Conservation (phyloP, 2,329 filamentous ascomycete species). For the Emericellopsis atlantica region DNA sequence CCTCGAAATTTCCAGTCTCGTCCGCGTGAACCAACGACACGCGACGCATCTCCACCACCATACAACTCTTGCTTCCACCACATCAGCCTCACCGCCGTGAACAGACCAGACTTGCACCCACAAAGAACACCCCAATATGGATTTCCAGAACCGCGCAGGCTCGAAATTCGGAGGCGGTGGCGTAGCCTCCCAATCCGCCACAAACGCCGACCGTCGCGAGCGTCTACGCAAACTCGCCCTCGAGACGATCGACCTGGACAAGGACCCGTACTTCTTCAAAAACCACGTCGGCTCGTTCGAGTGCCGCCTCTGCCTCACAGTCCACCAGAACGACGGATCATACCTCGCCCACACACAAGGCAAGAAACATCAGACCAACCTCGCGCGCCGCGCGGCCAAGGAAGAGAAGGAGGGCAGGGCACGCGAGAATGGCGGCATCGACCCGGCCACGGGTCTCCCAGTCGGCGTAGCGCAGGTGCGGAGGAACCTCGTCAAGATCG, state of each 20-base stretch:
- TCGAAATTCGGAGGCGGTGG: conserved; percentile 97
- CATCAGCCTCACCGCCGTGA: background rate
- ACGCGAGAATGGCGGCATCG: conserved; percentile 22
- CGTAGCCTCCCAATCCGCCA: conserved; percentile 84
- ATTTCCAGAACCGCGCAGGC: conserved; percentile 83
- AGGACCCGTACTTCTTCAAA: conserved; percentile 99
- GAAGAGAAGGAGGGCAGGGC: conserved; percentile 81
- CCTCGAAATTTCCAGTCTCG: background rate
- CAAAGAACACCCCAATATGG: conserved; percentile 30
- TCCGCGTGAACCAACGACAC: background rate
- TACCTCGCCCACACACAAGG: conserved; percentile 98
- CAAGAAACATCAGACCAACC: conserved; percentile 97
- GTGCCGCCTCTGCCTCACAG: conserved; percentile 90
- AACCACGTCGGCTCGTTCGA: conserved; percentile 98
- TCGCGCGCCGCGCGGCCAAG: conserved; percentile 87
- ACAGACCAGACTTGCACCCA: background rate
- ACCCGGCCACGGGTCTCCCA: conserved; percentile 57
- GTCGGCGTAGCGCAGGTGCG: conserved; percentile 67
- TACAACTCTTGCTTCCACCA: background rate
- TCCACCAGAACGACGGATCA: conserved; percentile 97
- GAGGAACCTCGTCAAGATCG: conserved; percentile 86
- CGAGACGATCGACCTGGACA: conserved; percentile 97
- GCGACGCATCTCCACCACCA: background rate
- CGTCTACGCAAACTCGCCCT: conserved; percentile 95
- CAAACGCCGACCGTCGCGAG: conserved; percentile 93